phyloP scores from a whole-genome alignment of 2,329 filamentous ascomycete genomes.

The Ophiostoma himal-ulmi region DNA sequence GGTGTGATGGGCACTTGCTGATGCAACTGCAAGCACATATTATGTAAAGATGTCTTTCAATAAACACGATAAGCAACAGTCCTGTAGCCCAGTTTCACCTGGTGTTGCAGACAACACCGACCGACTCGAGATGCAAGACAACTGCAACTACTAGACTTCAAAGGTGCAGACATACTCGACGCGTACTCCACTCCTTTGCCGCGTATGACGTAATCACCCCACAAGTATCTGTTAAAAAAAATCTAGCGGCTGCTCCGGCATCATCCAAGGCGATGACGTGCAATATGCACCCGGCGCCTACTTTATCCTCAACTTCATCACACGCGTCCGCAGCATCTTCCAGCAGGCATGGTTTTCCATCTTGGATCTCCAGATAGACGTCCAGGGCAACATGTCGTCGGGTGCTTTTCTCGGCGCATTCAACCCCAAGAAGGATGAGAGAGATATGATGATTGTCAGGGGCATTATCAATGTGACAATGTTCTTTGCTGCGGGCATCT shows the following conservation, averaged over 20 bases:
- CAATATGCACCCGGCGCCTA: background rate
- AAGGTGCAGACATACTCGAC: no score
- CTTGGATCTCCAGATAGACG: background rate
- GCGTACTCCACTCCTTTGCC: no score
- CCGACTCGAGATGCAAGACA: no score
- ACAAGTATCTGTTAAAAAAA: no score
- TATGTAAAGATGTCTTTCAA: no score
- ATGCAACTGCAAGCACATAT: background rate
- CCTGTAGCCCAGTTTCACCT: no score
- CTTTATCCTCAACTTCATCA: background rate
- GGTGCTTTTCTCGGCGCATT: background rate
- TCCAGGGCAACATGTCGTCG: background rate
- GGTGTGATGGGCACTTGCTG: no score
- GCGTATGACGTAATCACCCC: no score
- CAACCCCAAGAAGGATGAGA: background rate
- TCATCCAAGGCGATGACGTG: background rate
- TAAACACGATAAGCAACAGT: no score
- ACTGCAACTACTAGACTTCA: no score
- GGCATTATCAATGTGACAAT: background rate
- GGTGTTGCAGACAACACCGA: no score
- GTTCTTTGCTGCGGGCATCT: background rate
- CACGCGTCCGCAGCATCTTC: background rate
- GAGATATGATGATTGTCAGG: background rate
- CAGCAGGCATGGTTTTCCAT: background rate
- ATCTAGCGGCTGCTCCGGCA: background rate